Base-by-base conservation (phyloP, 192 early-diverging fungal genomes). In the Rhizophagus clarus region DNA sequence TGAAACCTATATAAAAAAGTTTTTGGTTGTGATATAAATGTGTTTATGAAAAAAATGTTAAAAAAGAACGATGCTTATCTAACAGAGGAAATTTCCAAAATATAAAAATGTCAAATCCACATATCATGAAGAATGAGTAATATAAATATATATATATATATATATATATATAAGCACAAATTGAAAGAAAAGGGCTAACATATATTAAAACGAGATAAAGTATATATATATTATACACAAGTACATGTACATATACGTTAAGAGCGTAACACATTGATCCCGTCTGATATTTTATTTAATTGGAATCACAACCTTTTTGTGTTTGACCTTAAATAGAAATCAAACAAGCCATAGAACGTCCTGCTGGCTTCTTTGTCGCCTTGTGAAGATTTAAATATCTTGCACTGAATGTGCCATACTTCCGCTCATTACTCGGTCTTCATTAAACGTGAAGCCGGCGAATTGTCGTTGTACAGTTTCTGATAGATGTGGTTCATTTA, bases 381-480 rank as follows among this genome's bases (percentile, higher is more conserved):
- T 56, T 20, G 20, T 22, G 51, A 56, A 56, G 15, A 22, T 62
- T 61, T 32, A 75, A 67, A 45, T 24, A 40, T 56, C 63, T 17
- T 37, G 62, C 15, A 77, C 63, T 9, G 76, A 77, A 42, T 83
- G 84, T 26, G 75, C 76, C 72, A 87, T 82, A 63, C 86, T 88
- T 32, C 85, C 86, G 26, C 85, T 83, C 86, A 95, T 89, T 45
- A 93, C 90, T 24, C 93, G 37, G 37, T 40, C 93, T 68, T 93
- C 93, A 76, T 95, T 92, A 77, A 94, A 98, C 2, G 95, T 97
- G 82, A 98, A 99, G 11, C 97, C 97, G 60, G 88, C 92, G 88
- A 99, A 99, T 88, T 99, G 97, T 76, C 94, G 86, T 84, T 99
- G 97, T 72, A 97, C 90, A 20, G 93, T 94, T 84, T 95, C 93